phyloP scores from a whole-genome alignment of 2,329 filamentous ascomycete genomes.

The Trichoderma pleuroti region DNA sequence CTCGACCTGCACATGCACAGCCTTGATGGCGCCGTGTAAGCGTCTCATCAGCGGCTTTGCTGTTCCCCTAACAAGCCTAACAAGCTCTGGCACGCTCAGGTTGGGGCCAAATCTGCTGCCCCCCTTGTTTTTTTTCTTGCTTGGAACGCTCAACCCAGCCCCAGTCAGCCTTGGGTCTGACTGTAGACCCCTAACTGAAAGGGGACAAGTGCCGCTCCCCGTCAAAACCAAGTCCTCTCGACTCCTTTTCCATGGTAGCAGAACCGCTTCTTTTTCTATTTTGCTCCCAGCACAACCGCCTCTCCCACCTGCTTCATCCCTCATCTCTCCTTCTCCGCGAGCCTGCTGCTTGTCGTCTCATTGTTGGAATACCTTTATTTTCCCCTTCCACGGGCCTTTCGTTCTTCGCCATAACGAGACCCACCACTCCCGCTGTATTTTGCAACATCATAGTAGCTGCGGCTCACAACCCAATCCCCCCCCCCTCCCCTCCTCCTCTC shows the following conservation, averaged over 20 bases:
- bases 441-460: background rate
- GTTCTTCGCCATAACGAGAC: background rate
- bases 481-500: background rate
- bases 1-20: no score
- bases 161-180: conserved; percentile 15
- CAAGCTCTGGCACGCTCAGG: background rate
- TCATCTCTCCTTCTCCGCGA: background rate
- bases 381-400: background rate
- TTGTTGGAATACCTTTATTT: background rate
- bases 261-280: conserved; percentile 7
- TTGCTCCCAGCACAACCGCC: conserved; percentile 6
- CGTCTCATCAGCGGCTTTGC: conserved; percentile 7
- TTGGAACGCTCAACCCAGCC: background rate
- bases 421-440: background rate
- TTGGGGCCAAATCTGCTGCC: conserved; percentile 6
- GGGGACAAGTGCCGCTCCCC: conserved; percentile 15
- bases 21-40: conserved; percentile 14
- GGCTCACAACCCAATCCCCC: background rate
- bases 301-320: background rate
- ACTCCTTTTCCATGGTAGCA: conserved; percentile 20
- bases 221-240: conserved; percentile 7
- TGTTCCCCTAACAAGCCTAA: background rate
- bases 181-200: conserved; percentile 19
- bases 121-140: background rate
- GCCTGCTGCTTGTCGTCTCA: background rate